Base-by-base conservation (phyloP, 2,329 filamentous ascomycete species). In the Neoascochyta sp. region DNA sequence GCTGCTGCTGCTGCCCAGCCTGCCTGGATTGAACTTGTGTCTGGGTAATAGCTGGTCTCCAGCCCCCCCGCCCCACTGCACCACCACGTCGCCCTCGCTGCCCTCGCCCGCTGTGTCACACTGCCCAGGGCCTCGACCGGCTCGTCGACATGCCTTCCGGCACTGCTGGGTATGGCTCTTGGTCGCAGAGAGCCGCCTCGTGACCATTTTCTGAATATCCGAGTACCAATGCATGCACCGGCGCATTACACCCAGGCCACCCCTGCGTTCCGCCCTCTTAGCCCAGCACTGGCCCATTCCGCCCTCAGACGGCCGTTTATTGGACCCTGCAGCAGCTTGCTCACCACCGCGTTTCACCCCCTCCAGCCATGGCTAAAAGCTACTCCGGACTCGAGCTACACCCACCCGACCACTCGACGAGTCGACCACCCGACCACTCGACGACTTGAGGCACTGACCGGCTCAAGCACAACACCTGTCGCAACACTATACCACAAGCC, bases 301-400 rank as follows among this genome's bases (percentile, higher is more conserved):
- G 23, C 24, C 15, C 32, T 30, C 29, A 39, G 36, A 36, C 27
- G 27, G 20, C 35, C 38, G 28, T 41, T 43, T 40, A 47, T 45
- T 52, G 46, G 51, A 53, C 51, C 51, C 49, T 54, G 51, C 45
- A 53, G 47, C 38, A 32, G 45, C 45, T 38, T n/a, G n/a, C n/a
- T n/a, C n/a, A n/a, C n/a, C n/a, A n/a, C n/a, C n/a, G n/a, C n/a
- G n/a, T n/a, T n/a, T 39, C 24, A 7, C 3, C 13, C 11, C 36
- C 43, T 42, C 45, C 41, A 41, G 39, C 28, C 22, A 11, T 41
- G 33, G 27, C 35, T 27, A 22, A 17, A 39, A n/a, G n/a, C n/a
- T n/a, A n/a, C n/a, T n/a, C n/a, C n/a, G n/a, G n/a, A n/a, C n/a
- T n/a, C n/a, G n/a, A n/a, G n/a, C n/a, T n/a, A n/a, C n/a, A n/a